Percentiles rank a stretch among this genome's conserved stretches.
These are phyloP conservation scores for Rhodotorula kratochvilovae DNA, from an alignment of 768 basidiomycete genomes.

Conservation along the genomic window DNA sequence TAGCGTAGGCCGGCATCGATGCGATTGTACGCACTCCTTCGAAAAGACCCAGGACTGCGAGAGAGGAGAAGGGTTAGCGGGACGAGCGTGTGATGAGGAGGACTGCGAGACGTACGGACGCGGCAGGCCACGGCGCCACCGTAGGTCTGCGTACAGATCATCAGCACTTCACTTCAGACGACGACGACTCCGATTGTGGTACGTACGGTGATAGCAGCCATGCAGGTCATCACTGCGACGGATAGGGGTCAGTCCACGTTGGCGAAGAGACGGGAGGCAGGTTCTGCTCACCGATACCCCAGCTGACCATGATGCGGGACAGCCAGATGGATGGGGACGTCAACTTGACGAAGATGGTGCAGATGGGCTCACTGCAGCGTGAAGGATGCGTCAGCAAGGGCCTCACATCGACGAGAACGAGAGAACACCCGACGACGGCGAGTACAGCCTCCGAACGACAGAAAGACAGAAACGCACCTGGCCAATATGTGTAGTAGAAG, in stretches of 20 bases:
- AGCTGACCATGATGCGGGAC: conserved; percentile 12
- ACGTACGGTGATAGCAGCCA: conserved; percentile 4
- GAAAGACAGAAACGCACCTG: not conserved
- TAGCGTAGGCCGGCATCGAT: too few species aligned
- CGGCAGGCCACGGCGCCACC: conserved; percentile 14
- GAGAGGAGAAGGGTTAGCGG: not conserved
- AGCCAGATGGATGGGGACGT: conserved; percentile 10
- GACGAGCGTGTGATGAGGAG: not conserved
- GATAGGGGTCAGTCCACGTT: too few species aligned
- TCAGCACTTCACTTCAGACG: too few species aligned
- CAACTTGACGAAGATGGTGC: not conserved
- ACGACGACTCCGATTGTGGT: too few species aligned
- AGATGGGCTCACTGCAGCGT: not conserved
- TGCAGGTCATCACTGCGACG: conserved; percentile 5
- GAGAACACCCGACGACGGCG: too few species aligned
- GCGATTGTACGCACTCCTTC: not conserved
- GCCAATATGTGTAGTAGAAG: conserved; percentile 5
- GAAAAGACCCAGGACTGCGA: not conserved
- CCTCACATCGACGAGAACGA: too few species aligned
- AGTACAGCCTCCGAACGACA: too few species aligned
- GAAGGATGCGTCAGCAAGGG: too few species aligned
- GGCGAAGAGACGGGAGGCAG: not conserved
- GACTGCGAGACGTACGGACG: not conserved
- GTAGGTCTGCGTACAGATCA: too few species aligned
- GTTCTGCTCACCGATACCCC: not conserved